A percentile compares a stretch with the other conserved stretches of the same genome.
These are phyloP conservation scores for Auricularia sp. DNA, from an alignment of 768 basidiomycete genomes.

Conservation along the genomic window DNA sequence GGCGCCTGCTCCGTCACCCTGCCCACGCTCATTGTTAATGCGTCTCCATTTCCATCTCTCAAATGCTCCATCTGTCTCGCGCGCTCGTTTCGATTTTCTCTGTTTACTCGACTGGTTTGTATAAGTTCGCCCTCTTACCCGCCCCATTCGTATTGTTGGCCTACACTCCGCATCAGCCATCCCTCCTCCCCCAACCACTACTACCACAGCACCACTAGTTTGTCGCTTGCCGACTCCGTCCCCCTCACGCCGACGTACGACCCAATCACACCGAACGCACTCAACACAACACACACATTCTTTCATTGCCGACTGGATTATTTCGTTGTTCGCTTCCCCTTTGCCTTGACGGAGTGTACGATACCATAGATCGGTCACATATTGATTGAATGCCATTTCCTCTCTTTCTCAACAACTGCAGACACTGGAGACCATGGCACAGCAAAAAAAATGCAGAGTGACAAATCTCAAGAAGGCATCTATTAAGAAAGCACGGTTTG, in stretches of 20 bases:
- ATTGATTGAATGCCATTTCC: background rate
- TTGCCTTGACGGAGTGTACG: constrained; percentile 1
- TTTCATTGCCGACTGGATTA: background rate
- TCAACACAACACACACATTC: background rate
- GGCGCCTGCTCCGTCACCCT: background rate
- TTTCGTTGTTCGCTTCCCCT: background rate
- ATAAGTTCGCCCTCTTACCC: background rate
- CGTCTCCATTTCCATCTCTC: background rate
- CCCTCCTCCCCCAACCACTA: background rate
- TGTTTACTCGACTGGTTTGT: background rate
- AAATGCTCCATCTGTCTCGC: background rate
- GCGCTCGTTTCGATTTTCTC: background rate
- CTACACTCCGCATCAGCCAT: background rate
- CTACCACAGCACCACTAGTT: background rate
- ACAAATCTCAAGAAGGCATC: too few species aligned
- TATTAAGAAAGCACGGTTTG: too few species aligned
- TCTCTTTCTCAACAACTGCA: background rate
- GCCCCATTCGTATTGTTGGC: background rate
- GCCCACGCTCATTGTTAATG: background rate
- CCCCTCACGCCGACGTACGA: background rate
- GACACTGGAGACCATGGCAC: too few species aligned
- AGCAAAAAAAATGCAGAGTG: too few species aligned
- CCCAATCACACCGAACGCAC: background rate
- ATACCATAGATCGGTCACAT: background rate
- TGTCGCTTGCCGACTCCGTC: background rate